A percentile compares a stretch with the other conserved stretches of the same genome.
Evolutionary conservation across 345 rosid species (phyloP).

Genomic region (Pelargonium nanum): DNA sequence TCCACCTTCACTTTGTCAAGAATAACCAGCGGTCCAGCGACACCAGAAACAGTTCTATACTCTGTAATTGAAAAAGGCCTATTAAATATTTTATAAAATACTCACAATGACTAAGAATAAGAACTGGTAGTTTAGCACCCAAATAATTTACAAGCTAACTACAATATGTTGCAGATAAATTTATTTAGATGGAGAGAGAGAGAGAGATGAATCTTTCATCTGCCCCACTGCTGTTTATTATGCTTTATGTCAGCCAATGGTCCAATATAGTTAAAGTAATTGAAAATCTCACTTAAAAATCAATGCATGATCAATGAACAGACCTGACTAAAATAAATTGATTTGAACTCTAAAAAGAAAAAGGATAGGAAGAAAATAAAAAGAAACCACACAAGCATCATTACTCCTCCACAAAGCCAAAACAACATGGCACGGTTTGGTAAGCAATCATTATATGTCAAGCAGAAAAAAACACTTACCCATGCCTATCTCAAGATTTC

Average conservation of each 20-base stretch:
- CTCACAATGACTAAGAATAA: background rate
- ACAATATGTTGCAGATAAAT: background rate
- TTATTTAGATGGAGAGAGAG: no score
- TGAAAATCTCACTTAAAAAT: no score
- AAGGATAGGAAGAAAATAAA: background rate
- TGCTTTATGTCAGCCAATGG: no score
- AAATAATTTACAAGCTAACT: background rate
- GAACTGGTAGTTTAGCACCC: background rate
- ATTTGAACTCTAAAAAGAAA: background rate
- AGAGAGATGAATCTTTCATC: no score
- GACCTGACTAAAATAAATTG: no score
- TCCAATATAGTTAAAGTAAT: no score
- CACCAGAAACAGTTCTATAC: constrained; percentile 95
- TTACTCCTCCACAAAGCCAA: background rate
- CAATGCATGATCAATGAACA: no score
- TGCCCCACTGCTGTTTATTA: no score
- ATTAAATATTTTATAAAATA: background rate
- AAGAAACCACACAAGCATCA: background rate
- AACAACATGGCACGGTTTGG: background rate
- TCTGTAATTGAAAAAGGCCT: constrained; percentile 28
- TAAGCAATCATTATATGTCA: background rate
- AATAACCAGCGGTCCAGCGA: constrained; percentile 92
- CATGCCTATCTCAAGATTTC: constrained; percentile 82
- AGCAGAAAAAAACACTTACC: constrained; percentile 28
- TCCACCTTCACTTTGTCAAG: constrained; percentile 86